A percentile compares a stretch with the other conserved stretches of the same genome.
Evolutionary conservation across 345 rosid genomes (phyloP).

Genomic region (Syzygium aqueum): DNA sequence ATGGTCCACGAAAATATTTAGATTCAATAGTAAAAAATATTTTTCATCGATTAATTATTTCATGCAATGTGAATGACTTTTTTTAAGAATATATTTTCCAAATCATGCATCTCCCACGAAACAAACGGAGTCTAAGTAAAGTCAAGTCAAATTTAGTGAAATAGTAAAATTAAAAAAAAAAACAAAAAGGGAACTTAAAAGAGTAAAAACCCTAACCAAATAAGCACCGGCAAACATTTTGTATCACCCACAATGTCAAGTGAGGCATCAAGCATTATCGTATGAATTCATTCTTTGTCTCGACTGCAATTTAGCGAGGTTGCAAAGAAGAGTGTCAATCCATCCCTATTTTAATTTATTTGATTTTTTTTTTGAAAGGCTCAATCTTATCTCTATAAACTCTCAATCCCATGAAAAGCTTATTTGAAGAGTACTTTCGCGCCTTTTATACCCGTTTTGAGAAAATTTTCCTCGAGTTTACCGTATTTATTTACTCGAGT

Average conservation of each 20-base stretch:
- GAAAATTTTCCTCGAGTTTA: neutral
- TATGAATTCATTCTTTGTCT: neutral
- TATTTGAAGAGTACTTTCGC: neutral
- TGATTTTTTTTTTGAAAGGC: too few relatives aligned
- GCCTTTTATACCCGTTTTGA: neutral
- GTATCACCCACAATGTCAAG: neutral
- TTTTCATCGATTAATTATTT: too few relatives aligned
- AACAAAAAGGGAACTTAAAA: neutral
- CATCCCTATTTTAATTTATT: too few relatives aligned
- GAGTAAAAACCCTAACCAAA: neutral
- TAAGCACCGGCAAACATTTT: neutral
- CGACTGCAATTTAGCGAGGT: too few relatives aligned
- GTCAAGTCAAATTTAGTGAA: neutral
- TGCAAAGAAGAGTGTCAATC: too few relatives aligned
- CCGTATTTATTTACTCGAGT: neutral
- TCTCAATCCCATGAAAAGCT: neutral
- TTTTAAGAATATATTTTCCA: too few relatives aligned
- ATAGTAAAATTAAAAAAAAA: rapidly evolving
- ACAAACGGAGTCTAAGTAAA: too few relatives aligned
- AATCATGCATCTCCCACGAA: too few relatives aligned
- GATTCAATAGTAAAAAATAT: too few relatives aligned
- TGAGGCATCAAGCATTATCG: neutral
- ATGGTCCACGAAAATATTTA: too few relatives aligned
- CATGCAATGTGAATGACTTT: too few relatives aligned
- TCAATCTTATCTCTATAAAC: too few relatives aligned